Base-by-base conservation (phyloP, 31 red algal species). In the Bonnemaisonia californica region DNA sequence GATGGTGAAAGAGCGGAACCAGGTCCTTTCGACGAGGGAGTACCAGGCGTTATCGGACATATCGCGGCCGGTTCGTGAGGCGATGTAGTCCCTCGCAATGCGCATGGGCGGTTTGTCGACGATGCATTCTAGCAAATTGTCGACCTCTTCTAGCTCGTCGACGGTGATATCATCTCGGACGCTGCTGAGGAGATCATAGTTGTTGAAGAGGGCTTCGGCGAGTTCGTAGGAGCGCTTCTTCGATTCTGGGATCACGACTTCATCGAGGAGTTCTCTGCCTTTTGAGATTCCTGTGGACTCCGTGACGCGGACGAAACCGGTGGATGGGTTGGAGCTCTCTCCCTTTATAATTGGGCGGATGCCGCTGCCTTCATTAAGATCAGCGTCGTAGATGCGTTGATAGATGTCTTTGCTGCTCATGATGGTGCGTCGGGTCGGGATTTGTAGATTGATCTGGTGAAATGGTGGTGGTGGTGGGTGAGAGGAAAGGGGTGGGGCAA, bases 161-260 rank as follows among this genome's bases (percentile, higher is more conserved):
- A 23, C 29, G 11, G 62, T 54, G 54, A 68, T 68, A 56, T 68
- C 62, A 68, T 81, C 77, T 33, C 38, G 32, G 19, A 68, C 62
- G 1, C 33, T 37, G 26, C 26, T 36, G 19, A 54, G 40, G 60
- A 68, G 38, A 0, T 81, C 62, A 41, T 81, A 81, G 41, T 81
- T 81, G 40, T 81, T 61, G 62, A 81, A 81, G 23, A 81, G 62
- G 9, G 61, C 61, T 30, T 66, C 45, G 40, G 77, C 77, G 19
- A 81, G 62, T 42, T 81, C 61, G 59, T 81, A 81, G 9, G 77
- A 81, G 24, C 51, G 39, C 21, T 16, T 30, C 40, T 81, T 81
- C 36, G 39, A 3, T 9, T 27, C 30, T 26, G 77, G 77, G 37
- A 81, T 81, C 19, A 32, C 37, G 5, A 81, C 31, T 4, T 81